Evolutionary conservation across 352 stramenopile genomes (phyloP).

Genomic region (Globisporangium heterothallicum): DNA sequence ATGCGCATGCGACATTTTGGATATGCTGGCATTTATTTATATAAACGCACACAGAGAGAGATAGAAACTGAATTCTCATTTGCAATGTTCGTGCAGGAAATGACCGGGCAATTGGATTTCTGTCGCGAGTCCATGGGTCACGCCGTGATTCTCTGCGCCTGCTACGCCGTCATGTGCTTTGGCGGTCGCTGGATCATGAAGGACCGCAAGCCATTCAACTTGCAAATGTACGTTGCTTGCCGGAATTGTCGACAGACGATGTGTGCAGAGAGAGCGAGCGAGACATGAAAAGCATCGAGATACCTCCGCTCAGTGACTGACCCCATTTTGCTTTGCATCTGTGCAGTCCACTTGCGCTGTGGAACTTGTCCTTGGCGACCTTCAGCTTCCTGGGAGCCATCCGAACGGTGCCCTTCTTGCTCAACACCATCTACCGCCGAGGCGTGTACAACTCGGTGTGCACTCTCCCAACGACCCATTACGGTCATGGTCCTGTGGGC

Average conservation of each 20-base stretch:
- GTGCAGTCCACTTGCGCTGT: slow-evolving; percentile 55
- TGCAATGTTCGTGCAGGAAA: slow-evolving; percentile 22
- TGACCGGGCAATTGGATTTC: slow-evolving; percentile 65
- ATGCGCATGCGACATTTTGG: slow-evolving; percentile 5
- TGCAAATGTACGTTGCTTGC: slow-evolving; percentile 50
- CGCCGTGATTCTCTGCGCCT: slow-evolving; percentile 50
- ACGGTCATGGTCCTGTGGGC: slow-evolving; percentile 58
- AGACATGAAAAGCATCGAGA: too few relatives aligned
- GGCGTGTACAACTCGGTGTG: slow-evolving; percentile 85
- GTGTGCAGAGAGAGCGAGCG: too few relatives aligned
- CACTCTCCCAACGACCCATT: slow-evolving; percentile 55
- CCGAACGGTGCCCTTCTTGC: slow-evolving; percentile 72
- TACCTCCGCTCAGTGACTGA: too few relatives aligned
- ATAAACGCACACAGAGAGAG: not conserved
- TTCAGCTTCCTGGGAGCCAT: slow-evolving; percentile 80
- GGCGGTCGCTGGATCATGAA: slow-evolving; percentile 72
- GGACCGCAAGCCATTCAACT: slow-evolving; percentile 71
- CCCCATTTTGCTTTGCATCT: slow-evolving; percentile 6
- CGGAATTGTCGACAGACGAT: too few relatives aligned
- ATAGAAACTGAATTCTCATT: not conserved
- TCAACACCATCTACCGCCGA: slow-evolving; percentile 72
- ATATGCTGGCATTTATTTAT: not conserved
- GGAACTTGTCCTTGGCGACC: slow-evolving; percentile 71
- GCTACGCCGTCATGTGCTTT: slow-evolving; percentile 77
- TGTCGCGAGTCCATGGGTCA: slow-evolving; percentile 60